Evolutionary conservation across 306 rosid genomes (phyloP), one percentile per base, ranked within the genome.

Genomic region (Quillaja saponaria): DNA sequence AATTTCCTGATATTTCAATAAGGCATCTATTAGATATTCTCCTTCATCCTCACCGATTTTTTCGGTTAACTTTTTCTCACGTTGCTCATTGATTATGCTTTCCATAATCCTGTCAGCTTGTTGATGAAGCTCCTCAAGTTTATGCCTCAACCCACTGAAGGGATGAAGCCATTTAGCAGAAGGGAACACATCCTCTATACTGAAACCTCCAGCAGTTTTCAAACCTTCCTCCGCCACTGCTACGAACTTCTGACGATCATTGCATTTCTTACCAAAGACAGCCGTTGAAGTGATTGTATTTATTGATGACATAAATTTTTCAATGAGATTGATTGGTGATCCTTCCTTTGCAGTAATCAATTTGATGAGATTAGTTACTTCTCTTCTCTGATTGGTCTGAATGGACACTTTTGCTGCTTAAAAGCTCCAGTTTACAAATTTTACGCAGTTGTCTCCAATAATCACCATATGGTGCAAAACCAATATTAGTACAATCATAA

Each of bases 111-210:
- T 63, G 10, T 71, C 76, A 13, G 31, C 11, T 35, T 18, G 6
- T 28, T 53, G n/a, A 0, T 64, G 68, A n/a, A 66, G n/a, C 39
- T 13, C 59, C 58, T 74, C 73, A 42, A 81, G 58, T 69, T 59
- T 68, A 18, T 54, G 52, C 62, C 64, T 62, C 56, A 55, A 16
- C 0, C 80, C 75, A 16, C 61, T 52, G 6, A 72, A 0, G 0
- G 13, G 8, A 13, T 68, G 61, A 72, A 82, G 73, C 58, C 67
- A 49, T 12, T 58, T 69, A 13, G 50, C 55, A 0, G 81, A 81
- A 55, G 83, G 86, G 50, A 74, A 81, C 40, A 78, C 9, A 44
- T 78, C 74, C 9, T 52, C 76, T 7, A 78, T 33, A 54, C 48
- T n/a, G 14, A 79, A 76, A 8, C 84, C 82, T 13, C 28, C 62